Conservation (phyloP, 805 yeast species). For the Kodamaea leandrae region DNA sequence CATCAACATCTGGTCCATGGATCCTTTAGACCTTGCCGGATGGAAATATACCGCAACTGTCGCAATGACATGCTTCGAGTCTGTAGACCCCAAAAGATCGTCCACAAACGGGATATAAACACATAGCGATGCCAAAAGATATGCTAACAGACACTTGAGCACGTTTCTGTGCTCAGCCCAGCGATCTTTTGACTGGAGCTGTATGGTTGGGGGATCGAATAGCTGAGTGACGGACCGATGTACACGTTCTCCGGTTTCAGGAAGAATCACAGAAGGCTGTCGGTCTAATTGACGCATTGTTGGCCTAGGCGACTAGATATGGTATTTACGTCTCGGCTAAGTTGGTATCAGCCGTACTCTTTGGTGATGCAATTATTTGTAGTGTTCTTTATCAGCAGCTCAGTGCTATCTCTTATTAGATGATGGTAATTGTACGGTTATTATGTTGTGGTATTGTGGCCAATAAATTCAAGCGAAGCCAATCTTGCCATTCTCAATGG, state of each 20-base stretch:
- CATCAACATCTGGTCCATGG: conserved; percentile 71
- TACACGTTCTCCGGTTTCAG: conserved; percentile 39
- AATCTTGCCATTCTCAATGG: no score
- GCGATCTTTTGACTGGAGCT: conserved; percentile 1
- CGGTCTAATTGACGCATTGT: conserved; percentile 7
- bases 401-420: no score
- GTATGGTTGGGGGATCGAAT: neutral
- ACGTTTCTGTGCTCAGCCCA: conserved; percentile 22
- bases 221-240: conserved; percentile 30
- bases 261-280: conserved; percentile 37
- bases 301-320: no score
- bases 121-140: conserved; percentile 67
- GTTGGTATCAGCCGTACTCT: neutral
- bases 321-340: neutral
- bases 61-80: conserved; percentile 77
- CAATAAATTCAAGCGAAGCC: no score
- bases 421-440: no score
- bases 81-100: conserved; percentile 56
- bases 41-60: conserved; percentile 85
- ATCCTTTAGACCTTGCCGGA: conserved; percentile 74
- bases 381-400: no score
- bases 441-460: no score
- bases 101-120: conserved; percentile 58
- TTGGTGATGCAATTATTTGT: no score
- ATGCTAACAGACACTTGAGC: conserved; percentile 71